Percentiles rank a stretch among this genome's conserved stretches.
phyloP scores from a whole-genome alignment of 2,329 filamentous ascomycete species.

The Seiridium cupressi region DNA sequence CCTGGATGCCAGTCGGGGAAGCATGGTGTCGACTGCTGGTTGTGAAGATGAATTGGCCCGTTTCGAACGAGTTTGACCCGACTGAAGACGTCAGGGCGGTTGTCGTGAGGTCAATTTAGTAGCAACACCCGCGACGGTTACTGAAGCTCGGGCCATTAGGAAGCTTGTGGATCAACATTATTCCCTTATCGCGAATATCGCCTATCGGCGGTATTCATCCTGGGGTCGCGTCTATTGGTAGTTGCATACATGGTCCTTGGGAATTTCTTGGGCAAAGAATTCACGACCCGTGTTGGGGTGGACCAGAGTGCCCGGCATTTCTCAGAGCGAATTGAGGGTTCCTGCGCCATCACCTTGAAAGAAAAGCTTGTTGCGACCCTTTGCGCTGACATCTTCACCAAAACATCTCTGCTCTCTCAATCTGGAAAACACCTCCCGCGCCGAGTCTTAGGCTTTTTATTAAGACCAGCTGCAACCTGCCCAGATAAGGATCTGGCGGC shows the following conservation, averaged over 20 bases:
- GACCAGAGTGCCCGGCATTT: too few relatives aligned
- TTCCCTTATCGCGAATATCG: constrained; percentile 4
- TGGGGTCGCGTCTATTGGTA: too few relatives aligned
- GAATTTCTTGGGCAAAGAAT: background rate
- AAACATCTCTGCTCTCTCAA: background rate
- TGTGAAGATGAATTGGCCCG: constrained; percentile 36
- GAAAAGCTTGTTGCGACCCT: background rate
- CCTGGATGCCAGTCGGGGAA: constrained; percentile 39
- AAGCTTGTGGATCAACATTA: constrained; percentile 6
- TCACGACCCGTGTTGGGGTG: too few relatives aligned
- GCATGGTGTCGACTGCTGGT: constrained; percentile 50
- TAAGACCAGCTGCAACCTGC: constrained; percentile 2
- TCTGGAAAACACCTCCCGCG: constrained; percentile 2
- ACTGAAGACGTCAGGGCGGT: constrained; percentile 5
- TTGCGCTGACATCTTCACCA: background rate
- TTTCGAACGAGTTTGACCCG: constrained; percentile 16
- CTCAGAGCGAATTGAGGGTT: too few relatives aligned
- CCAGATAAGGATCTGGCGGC: constrained; percentile 1
- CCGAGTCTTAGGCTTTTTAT: background rate
- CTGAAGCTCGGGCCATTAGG: background rate
- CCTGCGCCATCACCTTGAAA: background rate
- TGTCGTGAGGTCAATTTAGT: constrained; percentile 7
- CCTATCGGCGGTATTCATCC: background rate
- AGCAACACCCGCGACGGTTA: background rate
- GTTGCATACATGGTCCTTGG: background rate